These are phyloP conservation scores for Boletus coccyginus DNA, from an alignment of 768 basidiomycete species.

Conservation along the genomic window DNA sequence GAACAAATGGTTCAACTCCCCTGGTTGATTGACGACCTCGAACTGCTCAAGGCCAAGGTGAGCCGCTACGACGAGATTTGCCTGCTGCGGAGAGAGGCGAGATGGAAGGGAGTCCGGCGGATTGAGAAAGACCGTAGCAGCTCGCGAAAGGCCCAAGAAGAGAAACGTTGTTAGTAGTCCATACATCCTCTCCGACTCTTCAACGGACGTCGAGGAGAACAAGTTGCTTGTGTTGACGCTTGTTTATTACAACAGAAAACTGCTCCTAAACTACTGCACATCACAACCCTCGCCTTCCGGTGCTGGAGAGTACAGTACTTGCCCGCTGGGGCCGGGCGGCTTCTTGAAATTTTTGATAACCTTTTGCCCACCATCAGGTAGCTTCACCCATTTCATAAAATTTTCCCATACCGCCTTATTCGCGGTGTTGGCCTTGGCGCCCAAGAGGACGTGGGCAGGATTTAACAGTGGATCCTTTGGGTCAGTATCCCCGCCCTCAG, in stretches of 20 bases:
- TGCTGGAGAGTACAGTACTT: constrained; percentile 33
- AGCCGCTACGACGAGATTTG: constrained; percentile 58
- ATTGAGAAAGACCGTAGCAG: constrained; percentile 59
- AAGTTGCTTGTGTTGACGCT: constrained; percentile 8
- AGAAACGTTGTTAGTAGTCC: constrained; percentile 24
- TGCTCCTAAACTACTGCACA: neutral
- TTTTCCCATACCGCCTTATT: constrained; percentile 31
- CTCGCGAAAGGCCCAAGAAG: constrained; percentile 39
- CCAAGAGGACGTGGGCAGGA: constrained; percentile 44
- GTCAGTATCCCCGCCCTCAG: constrained; percentile 39
- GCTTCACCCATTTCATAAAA: constrained; percentile 47
- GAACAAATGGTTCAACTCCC: constrained; percentile 18
- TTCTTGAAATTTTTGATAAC: constrained; percentile 41
- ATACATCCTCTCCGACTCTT: constrained; percentile 13
- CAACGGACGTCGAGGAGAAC: neutral
- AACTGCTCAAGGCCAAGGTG: constrained; percentile 72
- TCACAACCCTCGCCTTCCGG: constrained; percentile 7
- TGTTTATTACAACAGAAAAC: constrained; percentile 16
- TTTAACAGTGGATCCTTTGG: constrained; percentile 43
- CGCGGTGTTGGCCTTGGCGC: constrained; percentile 24
- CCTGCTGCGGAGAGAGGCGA: constrained; percentile 48
- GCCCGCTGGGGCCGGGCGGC: constrained; percentile 15
- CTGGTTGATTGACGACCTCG: constrained; percentile 44
- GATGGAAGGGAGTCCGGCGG: constrained; percentile 41
- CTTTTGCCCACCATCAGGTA: constrained; percentile 41